A percentile compares a stretch with the other conserved stretches of the same genome.
Evolutionary conservation across 108 stramenopile species (phyloP).

Genomic region (Cyclotella baltica): DNA sequence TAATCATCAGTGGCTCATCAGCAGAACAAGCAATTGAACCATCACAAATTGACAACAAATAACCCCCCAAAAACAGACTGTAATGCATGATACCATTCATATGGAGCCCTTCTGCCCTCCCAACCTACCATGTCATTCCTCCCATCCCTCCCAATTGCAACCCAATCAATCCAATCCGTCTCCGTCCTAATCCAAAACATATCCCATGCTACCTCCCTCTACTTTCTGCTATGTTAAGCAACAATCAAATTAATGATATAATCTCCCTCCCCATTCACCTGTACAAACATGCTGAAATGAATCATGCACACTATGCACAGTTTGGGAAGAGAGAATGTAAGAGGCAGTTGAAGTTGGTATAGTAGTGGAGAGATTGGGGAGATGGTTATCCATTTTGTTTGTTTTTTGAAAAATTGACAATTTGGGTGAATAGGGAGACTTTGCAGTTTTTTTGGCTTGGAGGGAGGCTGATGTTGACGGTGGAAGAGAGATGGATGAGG

Average conservation of each 20-base stretch:
- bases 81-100: no score
- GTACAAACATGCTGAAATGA: conserved; percentile 66
- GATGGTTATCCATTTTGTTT: conserved; percentile 83
- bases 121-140: no score
- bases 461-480: no score
- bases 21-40: no score
- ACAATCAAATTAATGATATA: conserved; percentile 84
- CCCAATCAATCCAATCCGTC: conserved; percentile 84
- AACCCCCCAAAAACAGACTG: no score
- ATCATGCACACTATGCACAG: conserved; percentile 26
- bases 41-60: no score
- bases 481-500: no score
- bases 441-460: conserved; percentile 88
- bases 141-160: conserved; percentile 78
- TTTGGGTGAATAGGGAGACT: conserved; percentile 89
- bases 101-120: no score
- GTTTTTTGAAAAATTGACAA: conserved; percentile 86
- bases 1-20: no score
- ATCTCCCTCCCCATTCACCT: conserved; percentile 75
- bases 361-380: conserved; percentile 77
- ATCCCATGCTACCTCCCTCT: conserved; percentile 81
- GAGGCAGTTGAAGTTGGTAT: conserved; percentile 19
- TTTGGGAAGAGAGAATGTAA: not conserved
- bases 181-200: conserved; percentile 91
- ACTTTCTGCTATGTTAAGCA: conserved; percentile 83